Evolutionary conservation across 148 eudicot genomes (phyloP).

Genomic region (Rhododendron griersonianum): DNA sequence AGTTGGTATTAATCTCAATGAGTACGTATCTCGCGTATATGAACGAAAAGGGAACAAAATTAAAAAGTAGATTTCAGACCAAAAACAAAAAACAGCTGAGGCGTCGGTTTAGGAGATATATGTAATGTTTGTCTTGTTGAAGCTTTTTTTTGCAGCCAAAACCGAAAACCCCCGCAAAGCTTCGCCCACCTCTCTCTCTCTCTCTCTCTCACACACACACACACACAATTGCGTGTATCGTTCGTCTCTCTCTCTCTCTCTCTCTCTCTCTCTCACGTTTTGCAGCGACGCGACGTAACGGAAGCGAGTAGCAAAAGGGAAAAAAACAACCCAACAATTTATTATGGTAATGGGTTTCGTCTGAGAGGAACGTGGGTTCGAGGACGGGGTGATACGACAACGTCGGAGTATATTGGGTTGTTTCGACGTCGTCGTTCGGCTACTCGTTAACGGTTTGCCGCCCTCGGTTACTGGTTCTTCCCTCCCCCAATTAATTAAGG

Average conservation of each 20-base stretch:
- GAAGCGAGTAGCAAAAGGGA: not conserved
- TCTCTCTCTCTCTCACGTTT: not conserved
- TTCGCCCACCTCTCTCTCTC: not conserved
- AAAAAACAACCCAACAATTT: not conserved
- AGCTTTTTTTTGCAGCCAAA: not conserved
- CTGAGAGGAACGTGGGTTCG: not conserved
- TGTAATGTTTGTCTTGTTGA: not conserved
- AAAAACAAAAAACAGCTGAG: not conserved
- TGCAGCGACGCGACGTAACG: constrained; percentile 1
- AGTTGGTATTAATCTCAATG: not conserved
- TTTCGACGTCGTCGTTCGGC: not conserved
- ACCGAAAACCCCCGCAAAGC: not conserved
- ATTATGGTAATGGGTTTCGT: not conserved
- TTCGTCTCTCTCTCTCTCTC: too few species aligned
- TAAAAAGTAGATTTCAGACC: not conserved
- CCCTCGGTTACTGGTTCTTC: not conserved
- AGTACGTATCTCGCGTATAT: not conserved
- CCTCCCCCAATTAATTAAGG: not conserved
- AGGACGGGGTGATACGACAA: not conserved
- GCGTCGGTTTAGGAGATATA: not conserved
- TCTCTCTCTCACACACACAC: not conserved
- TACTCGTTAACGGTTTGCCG: not conserved
- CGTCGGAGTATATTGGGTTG: not conserved
- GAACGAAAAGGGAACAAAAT: not conserved
- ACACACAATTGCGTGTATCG: too few species aligned